These are phyloP conservation scores for Wickerhamiella occidentalis DNA, from an alignment of 805 yeast species.

Conservation along the genomic window DNA sequence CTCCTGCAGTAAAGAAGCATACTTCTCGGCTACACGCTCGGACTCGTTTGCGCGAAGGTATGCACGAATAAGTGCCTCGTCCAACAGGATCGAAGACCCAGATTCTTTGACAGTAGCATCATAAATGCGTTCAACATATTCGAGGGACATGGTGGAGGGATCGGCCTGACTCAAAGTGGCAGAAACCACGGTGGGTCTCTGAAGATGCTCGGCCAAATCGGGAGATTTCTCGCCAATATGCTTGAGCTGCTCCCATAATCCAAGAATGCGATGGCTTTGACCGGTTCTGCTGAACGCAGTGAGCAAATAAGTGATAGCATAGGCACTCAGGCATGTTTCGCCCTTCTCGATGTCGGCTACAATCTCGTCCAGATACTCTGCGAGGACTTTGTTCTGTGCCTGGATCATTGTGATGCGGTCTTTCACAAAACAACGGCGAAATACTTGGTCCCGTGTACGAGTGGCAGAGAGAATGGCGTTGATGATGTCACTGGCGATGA, in stretches of 20 bases:
- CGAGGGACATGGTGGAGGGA: conserved; percentile 18
- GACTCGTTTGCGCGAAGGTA: conserved; percentile 17
- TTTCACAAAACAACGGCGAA: conserved; percentile 18
- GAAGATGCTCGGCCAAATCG: conserved; percentile 13
- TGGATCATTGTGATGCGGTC: conserved; percentile 16
- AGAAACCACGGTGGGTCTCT: conserved; percentile 20
- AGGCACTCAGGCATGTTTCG: conserved; percentile 17
- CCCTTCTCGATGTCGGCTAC: conserved; percentile 18
- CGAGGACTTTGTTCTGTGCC: conserved; percentile 18
- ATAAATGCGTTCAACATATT: conserved; percentile 18
- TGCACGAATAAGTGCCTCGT: conserved; percentile 19
- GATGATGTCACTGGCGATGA: conserved; percentile 19
- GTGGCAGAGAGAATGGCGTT: conserved; percentile 20
- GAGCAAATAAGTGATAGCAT: conserved; percentile 20
- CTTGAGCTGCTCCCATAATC: conserved; percentile 18
- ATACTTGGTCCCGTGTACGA: conserved; percentile 16
- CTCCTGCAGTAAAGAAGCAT: conserved; percentile 16
- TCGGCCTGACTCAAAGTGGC: conserved; percentile 20
- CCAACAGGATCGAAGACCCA: conserved; percentile 19
- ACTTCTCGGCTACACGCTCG: conserved; percentile 19
- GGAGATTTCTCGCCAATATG: not conserved
- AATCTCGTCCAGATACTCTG: conserved; percentile 18
- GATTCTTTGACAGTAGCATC: conserved; percentile 15
- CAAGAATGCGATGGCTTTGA: conserved; percentile 16
- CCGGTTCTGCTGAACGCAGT: conserved; percentile 21